Base-by-base conservation (phyloP, 805 yeast genomes). In the Wickerhamiella lipophila region DNA sequence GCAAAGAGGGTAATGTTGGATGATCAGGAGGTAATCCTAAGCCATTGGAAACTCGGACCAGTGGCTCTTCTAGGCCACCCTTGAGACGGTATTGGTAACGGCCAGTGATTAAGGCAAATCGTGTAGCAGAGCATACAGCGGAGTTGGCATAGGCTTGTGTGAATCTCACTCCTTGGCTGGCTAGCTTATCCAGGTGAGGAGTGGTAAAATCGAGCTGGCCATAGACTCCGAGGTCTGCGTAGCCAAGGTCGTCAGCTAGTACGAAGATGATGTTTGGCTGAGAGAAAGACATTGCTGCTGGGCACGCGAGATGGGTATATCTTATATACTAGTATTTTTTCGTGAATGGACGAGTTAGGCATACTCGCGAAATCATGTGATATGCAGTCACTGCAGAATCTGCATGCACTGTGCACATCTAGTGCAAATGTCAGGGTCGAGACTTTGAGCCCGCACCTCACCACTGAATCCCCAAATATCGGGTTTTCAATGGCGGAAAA, bases 101-200 rank as follows among this genome's bases (percentile, higher is more conserved):
- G 3, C 81, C 83, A 2, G 77, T 72, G 39, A 77, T 60, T 2
- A 77, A 65, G 76, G 76, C 76, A 11, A 81, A 76, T 51, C 81
- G 63, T 0, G 81, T 77, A 6, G 82, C 81, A 2, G 81, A 76
- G 55, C 81, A 77, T 1, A 81, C 81, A 1, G 81, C 81, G 2
- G 79, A 70, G 3, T 81, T 81, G 2, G 81, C 73, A 52, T 77
- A 79, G 60, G 77, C 77, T 51, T 77, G 76, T 9, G 79, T 74
- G 54, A 76, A 72, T 41, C 76, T 58, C 18, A 70, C 55, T 4
- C 81, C 81, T 6, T 60, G 56, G 7, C 57, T 35, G 1, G 78
- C 76, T 29, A 77, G 56, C 42, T 56, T 64, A 16, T 69, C 59
- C 15, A 77, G 62, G 51, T 73, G 72, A 1, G 81, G 82, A 0